phyloP scores from a whole-genome alignment of 495 filamentous ascomycete species.

The Daldinia vernicosa region DNA sequence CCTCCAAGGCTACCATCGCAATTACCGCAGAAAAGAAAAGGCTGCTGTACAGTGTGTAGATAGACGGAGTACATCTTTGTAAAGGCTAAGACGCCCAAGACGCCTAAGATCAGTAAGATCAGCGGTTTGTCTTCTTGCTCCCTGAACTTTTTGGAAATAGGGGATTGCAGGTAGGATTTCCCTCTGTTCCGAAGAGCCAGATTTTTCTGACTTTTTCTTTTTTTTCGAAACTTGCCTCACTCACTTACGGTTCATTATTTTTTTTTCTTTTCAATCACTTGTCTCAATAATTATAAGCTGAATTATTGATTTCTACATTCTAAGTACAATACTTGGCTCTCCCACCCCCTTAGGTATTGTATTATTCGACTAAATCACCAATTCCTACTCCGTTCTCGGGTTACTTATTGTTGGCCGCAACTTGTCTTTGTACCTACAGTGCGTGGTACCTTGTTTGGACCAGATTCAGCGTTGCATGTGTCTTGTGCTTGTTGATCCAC shows the following conservation, averaged over 20 bases:
- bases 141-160: constrained; percentile 39
- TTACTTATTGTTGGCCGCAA: constrained; percentile 1
- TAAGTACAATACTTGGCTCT: constrained; percentile 6
- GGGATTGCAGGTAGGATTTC: constrained; percentile 41
- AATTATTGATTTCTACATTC: constrained; percentile 20
- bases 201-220: constrained; percentile 17
- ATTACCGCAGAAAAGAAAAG: constrained; percentile 34
- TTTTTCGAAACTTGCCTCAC: constrained; percentile 17
- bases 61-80: constrained; percentile 30
- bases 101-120: constrained; percentile 23
- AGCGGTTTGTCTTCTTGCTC: constrained; percentile 17
- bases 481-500: constrained; percentile 43
- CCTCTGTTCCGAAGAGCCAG: constrained; percentile 6
- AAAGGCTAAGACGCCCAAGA: background rate
- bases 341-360: background rate
- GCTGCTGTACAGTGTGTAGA: constrained; percentile 21
- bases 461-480: constrained; percentile 39
- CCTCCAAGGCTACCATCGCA: constrained; percentile 32
- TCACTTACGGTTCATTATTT: background rate
- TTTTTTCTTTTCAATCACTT: background rate
- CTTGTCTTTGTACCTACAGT: constrained; percentile 36
- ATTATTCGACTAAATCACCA: constrained; percentile 6
- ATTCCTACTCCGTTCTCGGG: constrained; percentile 26
- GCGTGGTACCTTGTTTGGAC: constrained; percentile 34
- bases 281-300: constrained; percentile 1